A percentile compares a stretch with the other conserved stretches of the same genome.
These are phyloP conservation scores for Rhodamnia rubescens DNA, from an alignment of 345 rosid genomes.

Conservation along the genomic window DNA sequence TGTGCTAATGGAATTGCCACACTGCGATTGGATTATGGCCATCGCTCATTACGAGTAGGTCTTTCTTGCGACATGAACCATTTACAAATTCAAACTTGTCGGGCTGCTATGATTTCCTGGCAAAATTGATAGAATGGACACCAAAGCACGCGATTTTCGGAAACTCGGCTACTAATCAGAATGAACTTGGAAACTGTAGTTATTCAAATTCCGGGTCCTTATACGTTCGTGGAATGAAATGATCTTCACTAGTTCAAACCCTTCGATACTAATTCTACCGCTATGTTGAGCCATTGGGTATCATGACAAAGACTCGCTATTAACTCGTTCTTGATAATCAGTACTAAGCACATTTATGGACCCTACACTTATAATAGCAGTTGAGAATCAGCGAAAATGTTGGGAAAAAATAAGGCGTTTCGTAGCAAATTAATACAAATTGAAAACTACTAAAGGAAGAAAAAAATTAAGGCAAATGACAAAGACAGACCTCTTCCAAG, in stretches of 20 bases:
- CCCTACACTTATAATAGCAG: background rate
- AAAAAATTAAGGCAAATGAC: background rate
- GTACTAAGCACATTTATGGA: background rate
- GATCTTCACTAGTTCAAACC: background rate
- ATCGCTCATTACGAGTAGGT: background rate
- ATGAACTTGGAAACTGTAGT: background rate
- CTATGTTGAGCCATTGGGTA: background rate
- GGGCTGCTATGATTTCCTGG: background rate
- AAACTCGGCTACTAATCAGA: background rate
- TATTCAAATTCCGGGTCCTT: background rate
- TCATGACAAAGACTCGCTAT: background rate
- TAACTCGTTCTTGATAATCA: background rate
- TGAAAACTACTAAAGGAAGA: too few relatives aligned
- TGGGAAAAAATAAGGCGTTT: background rate
- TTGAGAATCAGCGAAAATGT: background rate
- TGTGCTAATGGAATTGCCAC: background rate
- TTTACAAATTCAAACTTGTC: background rate
- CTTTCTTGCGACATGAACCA: background rate
- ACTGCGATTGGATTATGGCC: background rate
- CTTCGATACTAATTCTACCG: background rate
- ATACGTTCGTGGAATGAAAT: background rate
- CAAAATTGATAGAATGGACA: background rate
- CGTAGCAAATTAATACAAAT: background rate
- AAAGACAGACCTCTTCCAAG: constrained; percentile 3
- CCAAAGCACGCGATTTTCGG: background rate